Evolutionary conservation across 805 yeast genomes (phyloP).

Genomic region (Cyberlindnera samutprakarnensis): DNA sequence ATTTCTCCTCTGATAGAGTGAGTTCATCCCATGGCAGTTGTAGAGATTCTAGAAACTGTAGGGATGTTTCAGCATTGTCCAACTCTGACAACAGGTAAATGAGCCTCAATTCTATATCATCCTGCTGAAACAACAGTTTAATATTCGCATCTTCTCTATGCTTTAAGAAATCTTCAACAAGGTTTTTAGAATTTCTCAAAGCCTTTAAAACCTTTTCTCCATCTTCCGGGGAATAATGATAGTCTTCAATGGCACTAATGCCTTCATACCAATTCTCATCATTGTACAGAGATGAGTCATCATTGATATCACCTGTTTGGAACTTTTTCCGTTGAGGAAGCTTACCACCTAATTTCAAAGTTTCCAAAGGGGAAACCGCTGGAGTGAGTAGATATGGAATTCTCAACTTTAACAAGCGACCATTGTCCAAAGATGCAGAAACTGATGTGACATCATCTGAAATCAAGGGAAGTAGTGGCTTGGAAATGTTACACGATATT

Average conservation of each 20-base stretch:
- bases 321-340: too few relatives aligned
- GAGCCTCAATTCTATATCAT: constrained; percentile 6
- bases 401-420: constrained; percentile 25
- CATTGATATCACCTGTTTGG: too few relatives aligned
- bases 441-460: constrained; percentile 46
- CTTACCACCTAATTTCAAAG: constrained; percentile 29
- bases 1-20: constrained; percentile 2
- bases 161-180: constrained; percentile 8
- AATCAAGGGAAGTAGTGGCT: constrained; percentile 48
- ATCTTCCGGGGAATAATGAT: constrained; percentile 29
- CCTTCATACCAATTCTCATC: constrained; percentile 38
- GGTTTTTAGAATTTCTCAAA: constrained; percentile 18
- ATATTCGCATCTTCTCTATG: too few relatives aligned
- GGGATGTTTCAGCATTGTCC: constrained; percentile 1
- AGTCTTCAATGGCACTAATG: constrained; percentile 43
- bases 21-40: constrained; percentile 10
- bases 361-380: too few relatives aligned
- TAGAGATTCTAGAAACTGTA: constrained; percentile 1
- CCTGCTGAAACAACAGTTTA: too few relatives aligned
- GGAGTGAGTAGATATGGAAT: constrained; percentile 57
- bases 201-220: too few relatives aligned
- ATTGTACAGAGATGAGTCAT: too few relatives aligned
- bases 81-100: constrained; percentile 4
- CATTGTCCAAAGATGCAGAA: constrained; percentile 33
- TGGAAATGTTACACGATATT: constrained; percentile 28